Base-by-base conservation (phyloP, 2,329 filamentous ascomycete genomes). In the Ustulina deusta region DNA sequence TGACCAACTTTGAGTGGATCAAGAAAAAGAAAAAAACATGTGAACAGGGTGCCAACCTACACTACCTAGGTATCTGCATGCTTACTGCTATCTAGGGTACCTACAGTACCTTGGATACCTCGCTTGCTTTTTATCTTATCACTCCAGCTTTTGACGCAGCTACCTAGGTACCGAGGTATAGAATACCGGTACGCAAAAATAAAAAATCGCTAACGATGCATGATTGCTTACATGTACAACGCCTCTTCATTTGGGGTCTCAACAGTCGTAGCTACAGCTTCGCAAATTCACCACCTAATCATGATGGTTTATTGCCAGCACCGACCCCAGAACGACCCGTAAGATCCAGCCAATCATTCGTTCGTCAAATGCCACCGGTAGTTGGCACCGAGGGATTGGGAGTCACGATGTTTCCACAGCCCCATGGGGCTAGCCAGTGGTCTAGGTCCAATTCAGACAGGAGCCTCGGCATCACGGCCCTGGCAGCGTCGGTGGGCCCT, bases 381-480 rank as follows among this genome's bases (percentile, higher is more conserved):
- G 51, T 36, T 36, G n/a, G 36, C 51, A 38, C 51, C 62, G 58
- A 65, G 57, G 52, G 49, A 56, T 13, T 6, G 20, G 56, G 57
- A 51, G 48, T 60, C 56, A 54, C 42, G 54, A 69, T 61, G 49
- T 38, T 57, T 48, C 59, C 51, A 52, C 66, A 36, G 34, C 51
- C 63, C 63, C 55, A 36, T 51, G 55, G 42, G 40, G 27, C 38
- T 11, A 57, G 40, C 63, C 54, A 48, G 38, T 36, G 38, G 54
- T 34, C 65, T 63, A 61, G 11, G 55, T 65, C 65, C 4, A 25
- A 61, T 64, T 32, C 29, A 38, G 66, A 49, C 46, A 63, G 36
- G 46, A 64, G 52, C 68, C 66, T 69, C 65, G 68, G 65, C 63
- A 63, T 69, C 64, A 29, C 22, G 22, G 38, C 29, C 55, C 62